Evolutionary conservation across 352 stramenopile genomes (phyloP).

Genomic region (Globisporangium heterothallicum): DNA sequence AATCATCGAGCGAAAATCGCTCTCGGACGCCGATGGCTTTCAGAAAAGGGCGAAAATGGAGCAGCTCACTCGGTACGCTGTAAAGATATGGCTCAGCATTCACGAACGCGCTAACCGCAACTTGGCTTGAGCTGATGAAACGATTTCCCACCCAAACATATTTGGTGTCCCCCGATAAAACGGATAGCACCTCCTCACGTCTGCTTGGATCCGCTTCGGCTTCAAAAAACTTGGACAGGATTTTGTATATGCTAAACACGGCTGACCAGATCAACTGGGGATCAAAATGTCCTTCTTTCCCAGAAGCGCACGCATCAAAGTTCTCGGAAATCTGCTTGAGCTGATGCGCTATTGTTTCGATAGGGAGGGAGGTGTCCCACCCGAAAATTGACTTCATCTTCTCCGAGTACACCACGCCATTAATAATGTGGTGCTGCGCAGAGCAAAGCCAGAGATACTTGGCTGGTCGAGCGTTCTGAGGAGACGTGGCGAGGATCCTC

Average conservation of each 20-base stretch:
- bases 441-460: constrained; percentile 59
- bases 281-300: constrained; percentile 12
- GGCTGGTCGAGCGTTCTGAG: constrained; percentile 28
- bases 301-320: constrained; percentile 16
- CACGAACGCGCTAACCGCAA: constrained; percentile 39
- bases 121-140: constrained; percentile 48
- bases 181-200: constrained; percentile 23
- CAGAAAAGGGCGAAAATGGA: constrained; percentile 61
- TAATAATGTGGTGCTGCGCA: constrained; percentile 58
- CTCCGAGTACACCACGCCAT: constrained; percentile 33
- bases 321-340: constrained; percentile 43
- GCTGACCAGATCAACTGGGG: constrained; percentile 41
- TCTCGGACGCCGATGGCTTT: constrained; percentile 57
- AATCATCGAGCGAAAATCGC: constrained; percentile 49
- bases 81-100: constrained; percentile 67
- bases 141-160: constrained; percentile 59
- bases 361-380: constrained; percentile 33
- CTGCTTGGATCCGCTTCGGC: constrained; percentile 18
- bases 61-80: constrained; percentile 49
- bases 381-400: constrained; percentile 33
- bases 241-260: constrained; percentile 56
- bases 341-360: constrained; percentile 41
- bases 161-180: constrained; percentile 34
- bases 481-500: constrained; percentile 37
- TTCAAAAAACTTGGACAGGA: constrained; percentile 56